Percentiles rank a stretch among this genome's conserved stretches.
Evolutionary conservation across 345 rosid genomes (phyloP).

Genomic region (Carallia pectinifolia): DNA sequence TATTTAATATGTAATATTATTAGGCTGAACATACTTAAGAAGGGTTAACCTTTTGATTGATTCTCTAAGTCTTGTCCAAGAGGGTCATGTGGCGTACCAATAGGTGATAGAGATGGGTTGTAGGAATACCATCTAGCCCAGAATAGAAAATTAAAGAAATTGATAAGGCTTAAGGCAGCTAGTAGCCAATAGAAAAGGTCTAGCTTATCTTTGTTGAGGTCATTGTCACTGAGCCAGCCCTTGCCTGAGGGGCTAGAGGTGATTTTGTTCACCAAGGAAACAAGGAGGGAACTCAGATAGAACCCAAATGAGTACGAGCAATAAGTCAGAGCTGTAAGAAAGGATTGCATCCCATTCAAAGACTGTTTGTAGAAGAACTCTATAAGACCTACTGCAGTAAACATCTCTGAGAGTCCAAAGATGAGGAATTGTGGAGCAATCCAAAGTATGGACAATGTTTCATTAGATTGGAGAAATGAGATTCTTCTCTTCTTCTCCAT

Average conservation of each 20-base stretch:
- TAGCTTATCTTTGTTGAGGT: constrained; percentile 50
- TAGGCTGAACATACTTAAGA: constrained; percentile 1
- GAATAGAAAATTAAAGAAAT: constrained; percentile 48
- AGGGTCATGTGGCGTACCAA: constrained; percentile 11
- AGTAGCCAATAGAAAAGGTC: constrained; percentile 73
- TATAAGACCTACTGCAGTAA: constrained; percentile 63
- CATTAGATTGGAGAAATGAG: constrained; percentile 17
- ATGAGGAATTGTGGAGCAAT: constrained; percentile 62
- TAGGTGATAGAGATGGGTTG: constrained; percentile 39
- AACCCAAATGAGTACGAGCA: constrained; percentile 69
- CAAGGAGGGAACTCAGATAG: constrained; percentile 60
- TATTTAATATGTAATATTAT: constrained; percentile 8
- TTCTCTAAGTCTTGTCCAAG: constrained; percentile 33
- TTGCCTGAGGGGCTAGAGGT: constrained; percentile 32
- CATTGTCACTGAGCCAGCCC: constrained; percentile 65
- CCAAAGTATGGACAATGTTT: constrained; percentile 57
- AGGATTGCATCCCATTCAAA: constrained; percentile 56
- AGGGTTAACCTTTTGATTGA: constrained; percentile 28
- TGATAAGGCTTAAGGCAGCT: constrained; percentile 54
- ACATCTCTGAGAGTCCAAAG: constrained; percentile 67
- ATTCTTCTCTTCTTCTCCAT: constrained; percentile 50
- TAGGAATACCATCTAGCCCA: constrained; percentile 57
- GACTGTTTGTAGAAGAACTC: constrained; percentile 79
- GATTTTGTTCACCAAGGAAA: constrained; percentile 51
- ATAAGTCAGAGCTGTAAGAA: constrained; percentile 62